A percentile compares a stretch with the other conserved stretches of the same genome.
phyloP scores from a whole-genome alignment of 2,329 filamentous ascomycete genomes.

The Podosphaera xanthii region DNA sequence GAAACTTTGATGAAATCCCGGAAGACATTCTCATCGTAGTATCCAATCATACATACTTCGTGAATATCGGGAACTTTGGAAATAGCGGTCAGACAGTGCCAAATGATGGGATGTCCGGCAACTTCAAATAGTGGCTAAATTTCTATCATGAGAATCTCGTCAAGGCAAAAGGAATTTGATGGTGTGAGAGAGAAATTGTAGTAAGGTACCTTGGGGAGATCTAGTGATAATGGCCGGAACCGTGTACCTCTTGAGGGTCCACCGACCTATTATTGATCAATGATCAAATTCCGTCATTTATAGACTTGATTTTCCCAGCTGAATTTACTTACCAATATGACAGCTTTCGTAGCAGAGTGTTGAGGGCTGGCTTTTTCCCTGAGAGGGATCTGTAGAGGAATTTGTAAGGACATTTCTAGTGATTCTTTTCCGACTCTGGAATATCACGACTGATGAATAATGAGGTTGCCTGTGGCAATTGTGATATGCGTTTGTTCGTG shows the following conservation, averaged over 20 bases:
- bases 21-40: conserved; percentile 95
- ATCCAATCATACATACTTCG: conserved; percentile 94
- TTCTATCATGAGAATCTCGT: conserved; percentile 4
- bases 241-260: conserved; percentile 88
- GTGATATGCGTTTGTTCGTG: too few relatives aligned
- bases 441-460: too few relatives aligned
- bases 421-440: not conserved
- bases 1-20: conserved; percentile 94
- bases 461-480: too few relatives aligned
- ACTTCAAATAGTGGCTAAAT: conserved; percentile 84
- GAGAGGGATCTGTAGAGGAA: conserved; percentile 22
- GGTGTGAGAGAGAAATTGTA: conserved; percentile 3
- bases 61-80: conserved; percentile 78
- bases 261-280: conserved; percentile 42
- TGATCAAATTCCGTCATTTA: not conserved
- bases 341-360: conserved; percentile 57
- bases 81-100: conserved; percentile 85
- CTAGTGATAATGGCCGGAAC: conserved; percentile 83
- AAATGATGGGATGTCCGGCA: conserved; percentile 93
- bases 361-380: conserved; percentile 27
- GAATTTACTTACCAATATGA: conserved; percentile 52
- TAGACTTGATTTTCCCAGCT: not conserved
- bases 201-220: conserved; percentile 64
- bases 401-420: conserved; percentile 5
- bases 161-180: not conserved